Conservation (phyloP, 2,329 filamentous ascomycete genomes). For the Ilyonectria robusta region DNA sequence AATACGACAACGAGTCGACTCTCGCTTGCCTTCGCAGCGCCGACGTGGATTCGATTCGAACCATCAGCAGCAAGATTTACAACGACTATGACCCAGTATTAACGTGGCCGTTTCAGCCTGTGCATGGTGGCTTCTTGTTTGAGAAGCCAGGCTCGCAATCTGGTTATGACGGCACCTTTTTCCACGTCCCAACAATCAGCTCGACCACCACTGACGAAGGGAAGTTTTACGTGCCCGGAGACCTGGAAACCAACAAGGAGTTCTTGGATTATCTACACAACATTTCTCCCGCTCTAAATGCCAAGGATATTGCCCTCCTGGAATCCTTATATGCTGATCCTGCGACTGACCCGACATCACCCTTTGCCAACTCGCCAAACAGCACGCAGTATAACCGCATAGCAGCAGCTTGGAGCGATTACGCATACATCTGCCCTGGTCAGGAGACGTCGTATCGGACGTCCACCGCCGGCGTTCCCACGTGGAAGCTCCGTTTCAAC, state of each 20-base stretch:
- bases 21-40: constrained; percentile 57
- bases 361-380: constrained; percentile 54
- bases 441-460: constrained; percentile 60
- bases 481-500: constrained; percentile 57
- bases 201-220: constrained; percentile 55
- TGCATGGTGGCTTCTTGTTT: constrained; percentile 60
- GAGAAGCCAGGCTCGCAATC: constrained; percentile 62
- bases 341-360: constrained; percentile 50
- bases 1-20: constrained; percentile 48
- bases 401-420: constrained; percentile 60
- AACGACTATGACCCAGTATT: constrained; percentile 54
- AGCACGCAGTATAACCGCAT: constrained; percentile 62
- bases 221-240: constrained; percentile 51
- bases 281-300: constrained; percentile 50
- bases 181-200: constrained; percentile 55
- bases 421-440: constrained; percentile 59
- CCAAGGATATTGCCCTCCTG: constrained; percentile 48
- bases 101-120: constrained; percentile 65
- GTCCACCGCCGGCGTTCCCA: constrained; percentile 50
- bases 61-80: constrained; percentile 57
- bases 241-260: constrained; percentile 53
- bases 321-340: constrained; percentile 55
- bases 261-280: constrained; percentile 55
- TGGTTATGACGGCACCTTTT: constrained; percentile 55
- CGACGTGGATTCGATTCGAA: constrained; percentile 53